Conservation (phyloP, 345 rosid genomes). For the Lepidium aucheri region DNA sequence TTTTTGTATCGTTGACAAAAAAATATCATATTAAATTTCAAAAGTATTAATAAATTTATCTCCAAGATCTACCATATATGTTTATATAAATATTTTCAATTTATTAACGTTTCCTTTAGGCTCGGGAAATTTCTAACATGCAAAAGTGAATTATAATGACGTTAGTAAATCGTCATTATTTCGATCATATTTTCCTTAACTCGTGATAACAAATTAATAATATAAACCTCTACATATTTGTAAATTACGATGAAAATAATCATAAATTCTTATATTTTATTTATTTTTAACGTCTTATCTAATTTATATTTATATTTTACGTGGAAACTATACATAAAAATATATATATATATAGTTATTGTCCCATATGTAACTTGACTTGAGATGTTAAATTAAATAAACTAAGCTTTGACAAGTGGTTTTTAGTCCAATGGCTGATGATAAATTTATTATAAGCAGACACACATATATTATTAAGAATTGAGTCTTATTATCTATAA, state of each 20-base stretch:
- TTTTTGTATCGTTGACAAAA: background rate
- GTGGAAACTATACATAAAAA: too few relatives aligned
- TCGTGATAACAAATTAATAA: background rate
- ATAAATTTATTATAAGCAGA: too few relatives aligned
- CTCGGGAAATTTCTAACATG: constrained; percentile 14
- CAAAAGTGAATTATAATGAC: constrained; percentile 10
- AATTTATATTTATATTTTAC: too few relatives aligned
- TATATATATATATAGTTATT: background rate
- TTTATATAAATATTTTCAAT: background rate
- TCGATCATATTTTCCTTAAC: background rate
- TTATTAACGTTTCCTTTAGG: background rate
- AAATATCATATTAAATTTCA: background rate
- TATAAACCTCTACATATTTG: background rate
- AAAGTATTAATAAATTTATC: background rate
- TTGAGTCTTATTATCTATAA: too few relatives aligned
- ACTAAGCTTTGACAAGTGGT: too few relatives aligned
- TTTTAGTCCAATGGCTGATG: too few relatives aligned
- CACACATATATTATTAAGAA: too few relatives aligned
- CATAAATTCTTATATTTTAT: too few relatives aligned
- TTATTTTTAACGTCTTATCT: background rate
- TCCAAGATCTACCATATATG: background rate
- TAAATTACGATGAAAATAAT: background rate
- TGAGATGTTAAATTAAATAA: background rate
- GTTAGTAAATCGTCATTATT: constrained; percentile 6
- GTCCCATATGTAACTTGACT: background rate